These are phyloP conservation scores for Cyclotella baltica DNA, from an alignment of 108 stramenopile genomes.

Conservation along the genomic window DNA sequence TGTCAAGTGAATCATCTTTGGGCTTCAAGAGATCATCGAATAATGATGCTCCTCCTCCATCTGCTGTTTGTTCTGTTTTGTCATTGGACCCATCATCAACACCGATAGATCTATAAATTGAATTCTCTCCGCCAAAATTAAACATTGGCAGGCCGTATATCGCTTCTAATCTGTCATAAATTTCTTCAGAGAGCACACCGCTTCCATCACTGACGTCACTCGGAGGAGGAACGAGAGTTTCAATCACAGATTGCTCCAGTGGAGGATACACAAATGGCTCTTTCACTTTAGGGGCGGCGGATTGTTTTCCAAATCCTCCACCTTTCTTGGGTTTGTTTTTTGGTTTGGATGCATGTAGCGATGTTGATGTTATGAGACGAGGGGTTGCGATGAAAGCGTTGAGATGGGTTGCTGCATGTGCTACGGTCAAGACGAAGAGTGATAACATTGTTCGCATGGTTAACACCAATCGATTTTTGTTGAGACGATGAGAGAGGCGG, in stretches of 20 bases:
- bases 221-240: constrained; percentile 66
- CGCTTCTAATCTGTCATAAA: constrained; percentile 82
- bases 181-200: constrained; percentile 61
- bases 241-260: constrained; percentile 60
- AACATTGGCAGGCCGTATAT: constrained; percentile 86
- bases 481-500: background rate
- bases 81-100: constrained; percentile 5
- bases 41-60: constrained; percentile 31
- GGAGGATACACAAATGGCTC: constrained; percentile 57
- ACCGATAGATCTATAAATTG: constrained; percentile 40
- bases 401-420: no score
- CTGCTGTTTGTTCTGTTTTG: background rate
- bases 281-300: background rate
- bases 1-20: constrained; percentile 24
- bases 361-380: background rate
- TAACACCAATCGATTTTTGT: no score
- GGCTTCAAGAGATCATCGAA: constrained; percentile 63
- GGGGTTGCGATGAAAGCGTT: background rate
- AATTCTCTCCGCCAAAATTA: constrained; percentile 63
- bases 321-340: background rate
- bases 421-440: no score
- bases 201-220: constrained; percentile 26
- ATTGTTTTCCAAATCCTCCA: constrained; percentile 28
- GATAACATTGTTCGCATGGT: no score
- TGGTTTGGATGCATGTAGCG: constrained; percentile 5